Evolutionary conservation across 2,329 filamentous ascomycete genomes (phyloP).

Genomic region (Diplodia sapinea): DNA sequence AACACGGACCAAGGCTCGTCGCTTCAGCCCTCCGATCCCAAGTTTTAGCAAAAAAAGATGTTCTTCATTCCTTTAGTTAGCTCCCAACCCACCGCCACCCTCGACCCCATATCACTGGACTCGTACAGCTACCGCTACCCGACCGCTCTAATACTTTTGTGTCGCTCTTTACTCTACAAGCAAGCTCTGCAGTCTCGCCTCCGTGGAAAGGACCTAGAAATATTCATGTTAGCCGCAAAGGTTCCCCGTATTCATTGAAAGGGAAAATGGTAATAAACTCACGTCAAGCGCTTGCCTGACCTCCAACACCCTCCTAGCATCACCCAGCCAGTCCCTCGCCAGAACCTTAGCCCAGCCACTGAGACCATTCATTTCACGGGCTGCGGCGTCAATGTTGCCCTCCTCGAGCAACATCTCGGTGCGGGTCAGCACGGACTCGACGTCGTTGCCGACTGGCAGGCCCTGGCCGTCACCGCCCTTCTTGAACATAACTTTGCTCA

Average conservation of each 20-base stretch:
- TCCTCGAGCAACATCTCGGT: conserved; percentile 92
- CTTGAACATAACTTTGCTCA: conserved; percentile 96
- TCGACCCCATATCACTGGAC: neutral
- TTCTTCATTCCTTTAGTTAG: neutral
- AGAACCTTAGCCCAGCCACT: conserved; percentile 95
- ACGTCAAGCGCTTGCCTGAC: conserved; percentile 96
- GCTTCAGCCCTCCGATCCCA: neutral
- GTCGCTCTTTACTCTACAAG: conserved; percentile 67
- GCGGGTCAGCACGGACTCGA: conserved; percentile 89
- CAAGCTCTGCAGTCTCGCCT: conserved; percentile 86
- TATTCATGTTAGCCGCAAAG: conserved; percentile 33
- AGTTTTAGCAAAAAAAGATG: neutral
- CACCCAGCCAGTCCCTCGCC: conserved; percentile 89
- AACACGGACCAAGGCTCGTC: neutral
- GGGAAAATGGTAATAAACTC: conserved; percentile 50
- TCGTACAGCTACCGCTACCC: conserved; percentile 4
- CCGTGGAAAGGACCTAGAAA: conserved; percentile 81
- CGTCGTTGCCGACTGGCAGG: conserved; percentile 81
- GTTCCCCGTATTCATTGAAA: neutral
- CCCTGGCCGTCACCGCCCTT: conserved; percentile 68
- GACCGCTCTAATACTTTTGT: conserved; percentile 21
- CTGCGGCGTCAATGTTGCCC: conserved; percentile 87
- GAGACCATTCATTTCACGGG: conserved; percentile 92
- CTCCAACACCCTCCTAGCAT: conserved; percentile 90
- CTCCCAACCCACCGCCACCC: neutral